Evolutionary conservation across 2,329 filamentous ascomycete genomes (phyloP).

Genomic region (Lachnellula willkommii): DNA sequence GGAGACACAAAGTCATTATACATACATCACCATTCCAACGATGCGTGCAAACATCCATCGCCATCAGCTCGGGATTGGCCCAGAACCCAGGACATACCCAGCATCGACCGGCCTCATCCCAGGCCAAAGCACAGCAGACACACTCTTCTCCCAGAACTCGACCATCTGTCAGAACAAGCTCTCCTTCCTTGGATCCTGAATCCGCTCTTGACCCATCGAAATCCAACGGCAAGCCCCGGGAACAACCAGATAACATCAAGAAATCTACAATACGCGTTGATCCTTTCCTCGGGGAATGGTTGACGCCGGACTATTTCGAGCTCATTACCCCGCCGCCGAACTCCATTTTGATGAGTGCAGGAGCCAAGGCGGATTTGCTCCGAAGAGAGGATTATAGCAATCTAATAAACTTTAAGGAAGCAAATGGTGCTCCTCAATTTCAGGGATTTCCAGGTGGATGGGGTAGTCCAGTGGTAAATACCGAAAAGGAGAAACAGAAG

Average conservation of each 20-base stretch:
- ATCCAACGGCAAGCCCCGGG: slow-evolving; percentile 8
- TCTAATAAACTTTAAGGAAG: slow-evolving; percentile 23
- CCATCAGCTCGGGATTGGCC: slow-evolving; percentile 78
- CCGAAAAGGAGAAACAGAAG: slow-evolving; percentile 23
- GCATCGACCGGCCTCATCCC: slow-evolving; percentile 26
- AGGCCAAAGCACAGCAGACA: slow-evolving; percentile 22
- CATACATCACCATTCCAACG: slow-evolving; percentile 92
- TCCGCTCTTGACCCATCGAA: slow-evolving; percentile 21
- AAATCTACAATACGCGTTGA: slow-evolving; percentile 73
- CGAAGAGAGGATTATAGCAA: slow-evolving; percentile 64
- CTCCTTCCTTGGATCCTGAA: slow-evolving; percentile 26
- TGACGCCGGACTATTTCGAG: slow-evolving; percentile 89
- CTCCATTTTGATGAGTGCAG: slow-evolving; percentile 79
- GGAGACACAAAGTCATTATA: slow-evolving; percentile 72
- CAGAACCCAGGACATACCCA: slow-evolving; percentile 44
- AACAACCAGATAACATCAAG: slow-evolving; percentile 34
- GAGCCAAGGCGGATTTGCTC: slow-evolving; percentile 81
- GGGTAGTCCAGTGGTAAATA: slow-evolving; percentile 28
- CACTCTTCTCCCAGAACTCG: slow-evolving; percentile 29
- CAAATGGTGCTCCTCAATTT: slow-evolving; percentile 27
- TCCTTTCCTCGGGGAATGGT: slow-evolving; percentile 92
- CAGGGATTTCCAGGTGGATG: slow-evolving; percentile 35
- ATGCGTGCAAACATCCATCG: slow-evolving; percentile 88
- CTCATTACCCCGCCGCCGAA: slow-evolving; percentile 83
- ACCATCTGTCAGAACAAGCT: slow-evolving; percentile 22